These are phyloP conservation scores for Adansonia gregorii DNA, from an alignment of 441 rosid species.

Conservation along the genomic window DNA sequence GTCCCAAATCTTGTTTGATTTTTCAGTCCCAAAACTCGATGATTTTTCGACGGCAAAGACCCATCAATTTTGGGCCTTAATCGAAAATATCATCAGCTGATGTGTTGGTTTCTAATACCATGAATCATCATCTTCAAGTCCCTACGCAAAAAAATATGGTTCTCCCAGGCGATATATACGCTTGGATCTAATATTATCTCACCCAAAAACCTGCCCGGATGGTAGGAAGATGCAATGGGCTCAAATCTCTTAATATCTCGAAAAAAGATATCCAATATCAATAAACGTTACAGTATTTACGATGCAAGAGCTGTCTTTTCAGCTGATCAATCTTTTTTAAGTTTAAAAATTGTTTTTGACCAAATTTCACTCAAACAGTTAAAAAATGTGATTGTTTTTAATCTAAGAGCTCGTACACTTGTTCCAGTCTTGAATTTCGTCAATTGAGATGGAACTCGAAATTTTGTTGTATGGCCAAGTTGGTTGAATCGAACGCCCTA, in stretches of 20 bases:
- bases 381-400: too few relatives aligned
- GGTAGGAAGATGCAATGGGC: slow-evolving; percentile 23
- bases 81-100: background rate
- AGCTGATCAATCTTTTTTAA: background rate
- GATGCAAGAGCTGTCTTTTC: background rate
- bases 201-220: background rate
- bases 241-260: background rate
- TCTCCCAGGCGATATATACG: background rate
- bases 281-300: background rate
- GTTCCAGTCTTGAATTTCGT: background rate
- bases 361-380: too few relatives aligned
- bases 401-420: too few relatives aligned
- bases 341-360: too few relatives aligned
- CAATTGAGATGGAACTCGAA: background rate
- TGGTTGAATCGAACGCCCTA: too few relatives aligned
- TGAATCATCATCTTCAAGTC: background rate
- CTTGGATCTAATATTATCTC: slow-evolving; percentile 1
- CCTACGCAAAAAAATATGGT: background rate
- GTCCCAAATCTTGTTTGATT: slow-evolving; percentile 15
- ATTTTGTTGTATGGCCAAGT: background rate
- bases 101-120: slow-evolving; percentile 11
- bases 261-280: background rate
- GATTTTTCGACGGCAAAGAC: background rate
- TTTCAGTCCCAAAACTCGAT: background rate
- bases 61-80: background rate